A percentile compares a stretch with the other conserved stretches of the same genome.
Conservation (phyloP, 305 asterid species). For the Fraxinus nigra region DNA sequence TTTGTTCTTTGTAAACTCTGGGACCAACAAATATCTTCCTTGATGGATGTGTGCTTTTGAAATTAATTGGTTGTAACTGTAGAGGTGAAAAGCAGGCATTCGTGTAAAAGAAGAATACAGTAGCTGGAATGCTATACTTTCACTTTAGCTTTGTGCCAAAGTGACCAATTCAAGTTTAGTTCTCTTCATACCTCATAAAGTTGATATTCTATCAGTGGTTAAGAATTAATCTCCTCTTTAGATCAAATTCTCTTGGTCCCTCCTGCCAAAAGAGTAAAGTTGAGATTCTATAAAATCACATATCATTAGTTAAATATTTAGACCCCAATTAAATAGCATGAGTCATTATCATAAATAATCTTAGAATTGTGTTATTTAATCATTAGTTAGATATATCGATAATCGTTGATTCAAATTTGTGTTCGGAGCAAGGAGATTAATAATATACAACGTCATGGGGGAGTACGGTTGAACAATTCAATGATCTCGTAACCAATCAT, state of each 20-base stretch:
- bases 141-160: not conserved
- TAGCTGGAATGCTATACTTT: not conserved
- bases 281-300: not conserved
- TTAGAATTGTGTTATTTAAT: too few relatives aligned
- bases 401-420: too few relatives aligned
- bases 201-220: not conserved
- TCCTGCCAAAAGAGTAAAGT: not conserved
- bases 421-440: too few relatives aligned
- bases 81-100: not conserved
- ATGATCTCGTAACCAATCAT: too few relatives aligned
- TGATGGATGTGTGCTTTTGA: not conserved
- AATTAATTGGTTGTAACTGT: not conserved
- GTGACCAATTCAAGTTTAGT: not conserved
- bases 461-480: too few relatives aligned
- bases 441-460: too few relatives aligned
- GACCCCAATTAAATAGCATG: too few relatives aligned
- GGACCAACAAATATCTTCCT: too few relatives aligned
- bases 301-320: too few relatives aligned
- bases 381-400: too few relatives aligned
- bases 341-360: too few relatives aligned
- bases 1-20: too few relatives aligned
- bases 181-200: not conserved
- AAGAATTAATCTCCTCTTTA: not conserved
- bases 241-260: not conserved
- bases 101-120: not conserved